Evolutionary conservation across 305 asterid species (phyloP), one percentile per base, ranked within the genome.

Genomic region (Stenogyne calaminthoides): DNA sequence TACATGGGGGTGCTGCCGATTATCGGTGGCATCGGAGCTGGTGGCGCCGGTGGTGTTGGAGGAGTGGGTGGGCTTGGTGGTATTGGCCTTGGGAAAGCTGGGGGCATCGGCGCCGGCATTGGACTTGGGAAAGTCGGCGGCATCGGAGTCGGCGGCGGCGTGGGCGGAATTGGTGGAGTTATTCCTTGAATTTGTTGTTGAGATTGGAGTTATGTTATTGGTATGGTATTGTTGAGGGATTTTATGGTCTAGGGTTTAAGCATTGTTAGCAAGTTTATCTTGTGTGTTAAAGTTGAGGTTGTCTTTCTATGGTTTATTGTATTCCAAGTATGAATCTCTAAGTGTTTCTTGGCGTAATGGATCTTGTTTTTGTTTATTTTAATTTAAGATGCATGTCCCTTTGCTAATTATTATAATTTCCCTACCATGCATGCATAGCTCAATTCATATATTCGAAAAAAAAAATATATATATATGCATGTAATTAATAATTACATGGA

Each of bases 91-190:
- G 74, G 82, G 1, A 79, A 79, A 14, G 46, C 54, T 2, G 84
- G 76, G 0, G 84, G 84, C 4, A 1, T 74, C 0, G 83, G 78
- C 5, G 81, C 73, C 5, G 78, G 75, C 20, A 40, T 29, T 0
- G 81, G 84, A 20, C 25, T 80, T 0, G 84, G 84, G 3, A 74
- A 77, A 52, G 75, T 67, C 0, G 78, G 80, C 37, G 84, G 81
- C 66, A 55, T 80, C 36, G 83, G 80, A 0, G 80, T 64, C 7
- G 86, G 80, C 2, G 80, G 80, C 40, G 80, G 80, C 6, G 56
- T 71, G 8, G 81, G 81, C 0, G 79, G 73, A 3, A 29, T 47
- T 1, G 85, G 79, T 32, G 87, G 84, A 51, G 40, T 69, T 59
- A 14, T 69, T n/a, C 83, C 83, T 59, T 79, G 32, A 70, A 22